Evolutionary conservation across 257 asterid genomes (phyloP).

Genomic region (Plantago major): DNA sequence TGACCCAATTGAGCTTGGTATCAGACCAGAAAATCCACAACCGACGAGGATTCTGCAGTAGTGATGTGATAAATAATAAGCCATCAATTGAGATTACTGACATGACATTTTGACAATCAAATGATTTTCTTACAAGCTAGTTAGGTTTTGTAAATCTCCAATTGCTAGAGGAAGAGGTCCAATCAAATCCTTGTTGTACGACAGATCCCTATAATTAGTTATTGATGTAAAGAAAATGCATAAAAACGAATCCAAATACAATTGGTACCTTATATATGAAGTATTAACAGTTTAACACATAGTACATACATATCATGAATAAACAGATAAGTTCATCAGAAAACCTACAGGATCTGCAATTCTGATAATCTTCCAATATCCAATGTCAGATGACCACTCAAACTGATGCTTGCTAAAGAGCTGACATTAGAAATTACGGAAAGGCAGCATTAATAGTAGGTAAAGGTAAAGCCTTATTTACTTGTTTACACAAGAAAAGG

Average conservation of each 20-base stretch:
- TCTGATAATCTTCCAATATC: slow-evolving; percentile 55
- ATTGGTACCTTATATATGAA: too few species aligned
- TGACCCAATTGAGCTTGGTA: slow-evolving; percentile 73
- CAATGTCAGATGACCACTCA: slow-evolving; percentile 63
- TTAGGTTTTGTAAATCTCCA: slow-evolving; percentile 52
- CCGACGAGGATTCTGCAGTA: slow-evolving; percentile 66
- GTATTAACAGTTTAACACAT: too few species aligned
- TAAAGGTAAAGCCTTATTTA: too few species aligned
- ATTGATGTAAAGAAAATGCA: neutral
- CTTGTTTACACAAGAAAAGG: neutral
- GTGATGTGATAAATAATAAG: slow-evolving; percentile 10
- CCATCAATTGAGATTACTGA: neutral
- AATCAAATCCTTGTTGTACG: slow-evolving; percentile 57
- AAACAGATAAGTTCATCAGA: neutral
- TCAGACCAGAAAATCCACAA: slow-evolving; percentile 68
- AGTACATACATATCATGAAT: too few species aligned
- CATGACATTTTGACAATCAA: slow-evolving; percentile 1
- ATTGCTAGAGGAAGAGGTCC: slow-evolving; percentile 66
- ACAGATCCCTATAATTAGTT: slow-evolving; percentile 63
- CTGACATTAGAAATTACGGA: slow-evolving; percentile 35
- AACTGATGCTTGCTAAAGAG: slow-evolving; percentile 46
- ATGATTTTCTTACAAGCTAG: slow-evolving; percentile 63
- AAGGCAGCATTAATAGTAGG: neutral
- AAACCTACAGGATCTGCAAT: slow-evolving; percentile 67
- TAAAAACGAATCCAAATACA: neutral